Evolutionary conservation across 805 yeast genomes (phyloP), one percentile per base, ranked within the genome.

Genomic region (Kregervanrija pseudodelftensis): DNA sequence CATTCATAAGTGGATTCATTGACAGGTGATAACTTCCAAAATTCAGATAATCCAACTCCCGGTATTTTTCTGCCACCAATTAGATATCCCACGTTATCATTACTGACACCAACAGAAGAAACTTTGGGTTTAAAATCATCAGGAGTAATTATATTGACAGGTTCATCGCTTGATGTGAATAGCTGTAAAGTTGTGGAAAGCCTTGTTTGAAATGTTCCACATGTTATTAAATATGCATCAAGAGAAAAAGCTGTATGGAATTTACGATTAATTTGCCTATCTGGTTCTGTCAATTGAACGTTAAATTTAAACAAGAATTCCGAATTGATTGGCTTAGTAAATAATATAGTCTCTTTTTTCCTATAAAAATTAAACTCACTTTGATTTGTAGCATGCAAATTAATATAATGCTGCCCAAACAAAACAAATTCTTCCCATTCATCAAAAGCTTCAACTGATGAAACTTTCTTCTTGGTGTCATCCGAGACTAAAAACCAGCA

Each of bases 401-500:
- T 68, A 33, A 80, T 67, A 55, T 85, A 86, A 58, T 85, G 93
- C 54, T 84, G 91, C 46, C 86, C 77, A 55, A 83, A 85, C 11
- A 82, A 56, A 30, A 80, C 72, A 50, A 85, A 85, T 60, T 85
- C 95, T 63, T 85, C 95, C 77, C 85, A 76, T 63, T 86, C 95
- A 59, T 86, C 95, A 61, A 85, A 86, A 3, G 76, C 75, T 57
- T 85, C 95, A 15, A 83, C 68, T 1, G 56, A 39, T 13, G 67
- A 68, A 8, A 86, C 70, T 36, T 61, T 58, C 0, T 44, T 37
- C 52, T 74, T 76, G 5, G 64, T 56, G 1, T 64, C 66, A 4
- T 69, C 59, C 1, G 80, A 64, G 15, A 72, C 59, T 8, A 64
- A 51, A 11, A 56, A 56, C 95, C 95, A 86, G 50, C 76, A 73